Base-by-base conservation (phyloP, 345 rosid genomes). In the Ceriops zippeliana region DNA sequence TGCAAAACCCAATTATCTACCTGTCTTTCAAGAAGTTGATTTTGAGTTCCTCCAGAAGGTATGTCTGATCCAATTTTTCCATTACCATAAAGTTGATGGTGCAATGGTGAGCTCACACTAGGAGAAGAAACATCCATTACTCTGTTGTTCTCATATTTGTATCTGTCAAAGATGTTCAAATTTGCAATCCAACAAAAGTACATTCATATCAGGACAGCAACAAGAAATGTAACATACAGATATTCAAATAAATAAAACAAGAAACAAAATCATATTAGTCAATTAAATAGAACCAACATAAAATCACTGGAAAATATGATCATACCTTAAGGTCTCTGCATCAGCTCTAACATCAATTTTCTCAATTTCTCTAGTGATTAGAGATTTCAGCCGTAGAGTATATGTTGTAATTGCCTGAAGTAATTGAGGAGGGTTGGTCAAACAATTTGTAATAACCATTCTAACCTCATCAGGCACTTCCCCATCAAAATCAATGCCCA, bases 11-110 rank as follows among this genome's bases (percentile, higher is more conserved):
- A 42, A 13, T 42, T 42, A 42, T 42, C 15, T 42, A 90, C 92
- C 87, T 93, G 98, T 88, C 98, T 87, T 83, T 90, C 92, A 73
- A 90, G 97, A 75, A 90, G 97, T 76, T 90, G 97, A 74, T 90
- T 89, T 68, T 90, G 89, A 68, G 89, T 80, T 84, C 97, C 97
- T 78, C 81, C 84, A 60, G 91, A 89, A 74, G 90, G 78, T 60
- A 76, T 65, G 62, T 87, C 93, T 72, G 76, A 66, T 70, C 89
- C 92, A 62, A 86, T 78, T 79, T 77, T 87, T 70, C 86, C 93
- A 76, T 84, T 86, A 58, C 90, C 96, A 79, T 87, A 84, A 79
- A 89, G 86, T 76, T 89, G 92, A 76, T 83, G 82, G 67, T 83
- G 83, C 65, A 89, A 78, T 10, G 98, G 85, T 31, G 93, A 89